These are phyloP conservation scores for Boletus coccyginus DNA, from an alignment of 768 basidiomycete genomes.

Conservation along the genomic window DNA sequence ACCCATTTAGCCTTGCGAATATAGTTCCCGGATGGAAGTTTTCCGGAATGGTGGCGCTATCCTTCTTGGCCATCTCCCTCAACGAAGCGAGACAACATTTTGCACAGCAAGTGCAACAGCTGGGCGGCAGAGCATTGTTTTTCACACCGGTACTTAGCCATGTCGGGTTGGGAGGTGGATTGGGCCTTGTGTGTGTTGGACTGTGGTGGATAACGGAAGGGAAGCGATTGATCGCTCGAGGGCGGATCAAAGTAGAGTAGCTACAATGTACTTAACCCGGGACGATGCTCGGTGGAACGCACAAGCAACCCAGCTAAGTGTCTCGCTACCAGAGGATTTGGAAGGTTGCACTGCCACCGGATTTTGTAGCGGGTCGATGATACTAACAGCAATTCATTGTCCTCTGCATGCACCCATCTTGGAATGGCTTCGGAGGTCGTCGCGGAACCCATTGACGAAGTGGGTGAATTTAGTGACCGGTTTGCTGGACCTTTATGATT, in stretches of 20 bases:
- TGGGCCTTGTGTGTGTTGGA: constrained; percentile 26
- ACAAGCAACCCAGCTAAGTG: too few relatives aligned
- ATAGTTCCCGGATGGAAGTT: constrained; percentile 30
- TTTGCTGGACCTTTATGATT: constrained; percentile 7
- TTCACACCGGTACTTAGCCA: constrained; percentile 21
- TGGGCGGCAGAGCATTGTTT: constrained; percentile 22
- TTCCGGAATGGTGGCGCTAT: constrained; percentile 18
- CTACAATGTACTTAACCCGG: background rate
- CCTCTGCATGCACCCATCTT: constrained; percentile 5
- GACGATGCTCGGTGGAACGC: too few relatives aligned
- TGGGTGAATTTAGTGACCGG: constrained; percentile 14
- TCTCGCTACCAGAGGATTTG: too few relatives aligned
- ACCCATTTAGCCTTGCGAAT: constrained; percentile 12
- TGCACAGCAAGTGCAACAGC: constrained; percentile 7
- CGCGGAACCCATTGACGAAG: constrained; percentile 32
- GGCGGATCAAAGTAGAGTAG: constrained; percentile 23
- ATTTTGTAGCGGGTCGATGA: too few relatives aligned
- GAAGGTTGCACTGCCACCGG: constrained; percentile 8
- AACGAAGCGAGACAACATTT: constrained; percentile 18
- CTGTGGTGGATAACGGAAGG: constrained; percentile 32
- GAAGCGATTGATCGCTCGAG: constrained; percentile 17
- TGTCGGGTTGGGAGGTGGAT: constrained; percentile 23
- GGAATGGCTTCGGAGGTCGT: constrained; percentile 26
- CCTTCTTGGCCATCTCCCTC: constrained; percentile 20
- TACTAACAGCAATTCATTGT: background rate